Conservation (phyloP, 352 stramenopile genomes). For the Globisporangium cystogenes region DNA sequence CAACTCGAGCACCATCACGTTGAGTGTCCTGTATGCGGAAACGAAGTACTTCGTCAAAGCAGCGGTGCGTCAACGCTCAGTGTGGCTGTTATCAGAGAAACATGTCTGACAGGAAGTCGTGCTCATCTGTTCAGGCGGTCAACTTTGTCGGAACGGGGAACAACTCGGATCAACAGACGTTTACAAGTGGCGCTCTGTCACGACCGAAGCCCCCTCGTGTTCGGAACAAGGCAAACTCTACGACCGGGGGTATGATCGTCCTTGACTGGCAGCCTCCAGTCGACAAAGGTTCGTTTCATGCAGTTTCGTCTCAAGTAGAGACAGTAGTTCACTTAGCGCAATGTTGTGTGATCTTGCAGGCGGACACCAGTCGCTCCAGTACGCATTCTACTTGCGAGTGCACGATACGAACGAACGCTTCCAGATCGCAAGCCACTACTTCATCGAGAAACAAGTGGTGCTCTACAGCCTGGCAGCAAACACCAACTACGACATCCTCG, state of each 20-base stretch:
- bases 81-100: too few relatives aligned
- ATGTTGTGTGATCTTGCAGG: conserved; percentile 12
- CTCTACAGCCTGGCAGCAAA: conserved; percentile 31
- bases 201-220: conserved; percentile 37
- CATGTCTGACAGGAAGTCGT: background rate
- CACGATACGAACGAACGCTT: conserved; percentile 15
- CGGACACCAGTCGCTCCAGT: conserved; percentile 23
- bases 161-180: conserved; percentile 20
- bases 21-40: conserved; percentile 32
- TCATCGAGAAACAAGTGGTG: conserved; percentile 3
- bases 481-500: conserved; percentile 52
- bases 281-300: conserved; percentile 26
- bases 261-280: conserved; percentile 28
- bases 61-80: conserved; percentile 31
- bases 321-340: background rate
- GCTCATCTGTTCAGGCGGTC: conserved; percentile 16
- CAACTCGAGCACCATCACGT: conserved; percentile 14
- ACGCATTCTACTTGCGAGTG: conserved; percentile 31
- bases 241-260: conserved; percentile 32
- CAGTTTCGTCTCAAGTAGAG: background rate
- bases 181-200: conserved; percentile 30
- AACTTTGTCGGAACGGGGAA: conserved; percentile 35
- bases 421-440: conserved; percentile 17
- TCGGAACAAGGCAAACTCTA: background rate
- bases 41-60: conserved; percentile 31